Evolutionary conservation across 805 yeast genomes (phyloP).

Genomic region (Ogataea sp.): DNA sequence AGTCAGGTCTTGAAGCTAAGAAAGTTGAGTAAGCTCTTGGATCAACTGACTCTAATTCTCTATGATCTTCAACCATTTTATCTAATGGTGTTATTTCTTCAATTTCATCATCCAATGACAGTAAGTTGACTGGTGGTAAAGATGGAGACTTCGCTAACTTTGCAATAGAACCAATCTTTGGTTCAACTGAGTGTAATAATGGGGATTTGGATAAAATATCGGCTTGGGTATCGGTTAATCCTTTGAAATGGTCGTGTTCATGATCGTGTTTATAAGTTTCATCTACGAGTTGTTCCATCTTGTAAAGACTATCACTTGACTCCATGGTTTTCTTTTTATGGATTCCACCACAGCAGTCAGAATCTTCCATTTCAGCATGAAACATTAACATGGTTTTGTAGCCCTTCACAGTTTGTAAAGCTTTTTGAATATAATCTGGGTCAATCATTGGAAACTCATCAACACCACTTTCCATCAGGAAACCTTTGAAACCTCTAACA

Average conservation of each 20-base stretch:
- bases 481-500: conserved; percentile 91
- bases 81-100: conserved; percentile 27
- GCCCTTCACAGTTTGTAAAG: conserved; percentile 56
- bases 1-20: conserved; percentile 81
- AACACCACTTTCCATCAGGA: conserved; percentile 90
- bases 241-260: conserved; percentile 13
- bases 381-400: conserved; percentile 73
- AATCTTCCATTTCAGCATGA: conserved; percentile 74
- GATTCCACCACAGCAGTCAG: conserved; percentile 19
- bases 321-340: background rate
- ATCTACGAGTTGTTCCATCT: conserved; percentile 13
- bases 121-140: conserved; percentile 6
- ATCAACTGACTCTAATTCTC: conserved; percentile 36
- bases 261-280: background rate
- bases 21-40: conserved; percentile 65
- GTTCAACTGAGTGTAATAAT: conserved; percentile 50
- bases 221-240: conserved; percentile 42
- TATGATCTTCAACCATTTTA: conserved; percentile 29
- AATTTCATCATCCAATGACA: conserved; percentile 12
- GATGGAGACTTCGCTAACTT: conserved; percentile 28
- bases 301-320: conserved; percentile 10
- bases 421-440: conserved; percentile 54
- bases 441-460: conserved; percentile 87
- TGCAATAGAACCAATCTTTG: conserved; percentile 40
- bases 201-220: conserved; percentile 49